Base-by-base conservation (phyloP, 495 filamentous ascomycete species). In the Neurospora africana region DNA sequence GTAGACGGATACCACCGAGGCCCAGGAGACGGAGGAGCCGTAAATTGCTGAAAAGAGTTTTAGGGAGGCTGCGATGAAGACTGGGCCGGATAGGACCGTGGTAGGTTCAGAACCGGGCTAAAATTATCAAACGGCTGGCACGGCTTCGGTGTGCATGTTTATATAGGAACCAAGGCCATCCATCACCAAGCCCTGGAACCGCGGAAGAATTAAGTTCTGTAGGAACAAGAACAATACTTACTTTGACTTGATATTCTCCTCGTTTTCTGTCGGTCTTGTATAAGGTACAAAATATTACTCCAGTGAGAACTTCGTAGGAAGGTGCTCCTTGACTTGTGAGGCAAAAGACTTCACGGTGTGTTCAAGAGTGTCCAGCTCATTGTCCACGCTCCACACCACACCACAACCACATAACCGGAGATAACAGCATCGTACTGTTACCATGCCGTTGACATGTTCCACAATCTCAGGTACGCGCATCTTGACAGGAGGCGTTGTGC, bases 1-100 rank as follows among this genome's bases (percentile, higher is more conserved):
- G 75, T 87, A 91, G 74, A 91, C 89, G 0, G 84, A 84, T 0
- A 85, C 87, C 58, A 89, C 87, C 6, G 88, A 87, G 33, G 83
- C 84, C 87, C 89, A 88, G 40, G 84, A 87, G 2, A 84, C 85
- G n/a, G 85, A 85, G 5, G 84, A 86, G 27, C 86, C 86, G 76
- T 89, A 90, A 68, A 88, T 79, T 71, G 90, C 83, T 68, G 84
- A 81, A 30, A 89, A 78, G 71, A 89, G 79, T 40, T 77, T 86
- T 39, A 91, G 81, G 23, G 86, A 81, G 17, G 81, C 79, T 3
- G 84, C 87, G 17, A 85, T 82, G 8, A 82, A 76, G 7, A 79
- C 82, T 8, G 82, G 39, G 3, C 79, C 80, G 3, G 77, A 77
- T 1, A 85, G 78, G 10, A 75, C 73, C 19, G 84, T 75, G n/a